phyloP scores from a whole-genome alignment of 345 rosid genomes.

The Lumnitzera littorea region DNA sequence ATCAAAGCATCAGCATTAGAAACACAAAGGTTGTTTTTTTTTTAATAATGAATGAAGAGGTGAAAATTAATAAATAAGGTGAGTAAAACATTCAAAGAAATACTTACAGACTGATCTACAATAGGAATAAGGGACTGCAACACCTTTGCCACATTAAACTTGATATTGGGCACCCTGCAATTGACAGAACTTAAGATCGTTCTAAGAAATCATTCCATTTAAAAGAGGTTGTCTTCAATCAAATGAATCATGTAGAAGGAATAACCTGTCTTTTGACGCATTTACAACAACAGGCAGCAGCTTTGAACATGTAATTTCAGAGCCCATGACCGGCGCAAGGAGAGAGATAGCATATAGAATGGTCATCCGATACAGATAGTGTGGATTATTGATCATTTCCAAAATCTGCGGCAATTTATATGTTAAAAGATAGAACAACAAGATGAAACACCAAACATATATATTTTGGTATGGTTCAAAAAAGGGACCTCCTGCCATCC shows the following conservation, averaged over 20 bases:
- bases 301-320: constrained; percentile 79
- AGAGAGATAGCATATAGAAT: constrained; percentile 67
- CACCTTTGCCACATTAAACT: constrained; percentile 93
- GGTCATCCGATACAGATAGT: constrained; percentile 89
- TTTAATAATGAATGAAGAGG: too few species aligned
- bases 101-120: constrained; percentile 74
- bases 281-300: constrained; percentile 63
- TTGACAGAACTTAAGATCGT: constrained; percentile 1
- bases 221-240: not conserved
- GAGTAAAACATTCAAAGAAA: not conserved
- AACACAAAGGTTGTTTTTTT: not conserved
- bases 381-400: constrained; percentile 69
- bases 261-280: constrained; percentile 86
- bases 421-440: too few species aligned
- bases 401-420: constrained; percentile 39
- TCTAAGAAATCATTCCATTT: not conserved
- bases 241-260: not conserved
- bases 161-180: constrained; percentile 91
- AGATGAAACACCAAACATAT: too few species aligned
- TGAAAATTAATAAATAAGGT: not conserved
- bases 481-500: too few species aligned
- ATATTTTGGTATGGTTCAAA: too few species aligned
- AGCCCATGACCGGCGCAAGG: constrained; percentile 84
- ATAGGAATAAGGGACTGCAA: constrained; percentile 84
- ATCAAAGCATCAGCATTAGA: not conserved